Conservation (phyloP, 2,329 filamentous ascomycete genomes). For the Blastomyces parvus region DNA sequence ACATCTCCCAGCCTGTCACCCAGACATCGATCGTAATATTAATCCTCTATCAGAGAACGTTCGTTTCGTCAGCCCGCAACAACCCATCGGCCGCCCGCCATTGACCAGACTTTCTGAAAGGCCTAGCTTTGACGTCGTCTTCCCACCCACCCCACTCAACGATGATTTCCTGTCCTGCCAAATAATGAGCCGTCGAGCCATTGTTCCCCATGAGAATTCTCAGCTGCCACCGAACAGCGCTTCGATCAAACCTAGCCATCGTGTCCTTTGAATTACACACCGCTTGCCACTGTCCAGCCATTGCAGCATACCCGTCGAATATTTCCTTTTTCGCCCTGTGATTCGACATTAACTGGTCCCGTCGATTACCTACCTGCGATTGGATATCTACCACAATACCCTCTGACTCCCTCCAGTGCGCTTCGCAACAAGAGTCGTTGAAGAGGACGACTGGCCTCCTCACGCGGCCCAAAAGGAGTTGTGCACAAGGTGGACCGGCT, state of each 20-base stretch:
- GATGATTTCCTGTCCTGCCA: not conserved
- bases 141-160: not conserved
- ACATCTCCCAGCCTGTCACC: not conserved
- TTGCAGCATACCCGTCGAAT: not conserved
- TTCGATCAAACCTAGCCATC: not conserved
- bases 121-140: not conserved
- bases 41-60: not conserved
- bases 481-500: not conserved
- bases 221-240: not conserved
- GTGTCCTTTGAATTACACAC: not conserved
- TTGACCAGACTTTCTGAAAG: not conserved
- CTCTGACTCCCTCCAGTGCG: not conserved
- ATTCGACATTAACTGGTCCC: not conserved
- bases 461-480: not conserved
- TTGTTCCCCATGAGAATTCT: not conserved
- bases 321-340: not conserved
- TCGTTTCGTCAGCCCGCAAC: not conserved
- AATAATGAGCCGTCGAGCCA: not conserved
- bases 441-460: not conserved
- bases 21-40: not conserved
- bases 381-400: not conserved
- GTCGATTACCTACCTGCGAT: not conserved
- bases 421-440: not conserved
- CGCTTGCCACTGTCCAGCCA: not conserved
- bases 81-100: not conserved